These are phyloP conservation scores for Diaporthe helianthi DNA, from an alignment of 2,329 filamentous ascomycete species.

Conservation along the genomic window DNA sequence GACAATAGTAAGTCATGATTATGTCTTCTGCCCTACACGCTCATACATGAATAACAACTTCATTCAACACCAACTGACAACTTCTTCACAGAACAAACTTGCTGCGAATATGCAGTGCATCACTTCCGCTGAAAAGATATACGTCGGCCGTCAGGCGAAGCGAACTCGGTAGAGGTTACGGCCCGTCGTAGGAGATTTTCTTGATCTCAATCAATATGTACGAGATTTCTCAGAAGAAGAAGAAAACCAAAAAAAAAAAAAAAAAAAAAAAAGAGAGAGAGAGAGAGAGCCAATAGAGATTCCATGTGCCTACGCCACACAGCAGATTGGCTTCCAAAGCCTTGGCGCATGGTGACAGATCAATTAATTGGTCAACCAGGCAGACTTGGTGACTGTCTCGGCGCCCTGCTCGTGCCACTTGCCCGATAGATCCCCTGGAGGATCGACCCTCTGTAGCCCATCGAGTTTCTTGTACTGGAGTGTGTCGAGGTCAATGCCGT, in stretches of 20 bases:
- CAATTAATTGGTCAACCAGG: neutral
- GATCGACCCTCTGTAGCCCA: conserved; percentile 45
- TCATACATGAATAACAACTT: too few relatives aligned
- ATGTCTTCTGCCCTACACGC: neutral
- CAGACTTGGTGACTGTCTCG: conserved; percentile 21
- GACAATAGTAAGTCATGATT: conserved; percentile 62
- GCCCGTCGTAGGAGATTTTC: neutral
- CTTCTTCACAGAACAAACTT: conserved; percentile 73
- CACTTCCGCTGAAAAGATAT: conserved; percentile 78
- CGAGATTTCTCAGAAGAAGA: neutral
- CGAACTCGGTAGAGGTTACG: neutral
- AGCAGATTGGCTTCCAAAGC: neutral
- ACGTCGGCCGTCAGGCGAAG: conserved; percentile 46
- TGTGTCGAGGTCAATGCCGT: conserved; percentile 49
- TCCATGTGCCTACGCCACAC: neutral
- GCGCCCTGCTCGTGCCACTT: conserved; percentile 37
- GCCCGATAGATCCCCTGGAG: conserved; percentile 49
- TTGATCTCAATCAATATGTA: neutral
- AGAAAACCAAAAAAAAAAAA: too few relatives aligned
- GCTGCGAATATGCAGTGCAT: conserved; percentile 90
- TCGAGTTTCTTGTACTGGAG: conserved; percentile 47
- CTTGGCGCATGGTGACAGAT: neutral
- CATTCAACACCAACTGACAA: neutral
- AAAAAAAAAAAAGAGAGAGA: too few relatives aligned
- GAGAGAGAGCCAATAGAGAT: neutral